These are phyloP conservation scores for Primulina huaijiensis DNA, from an alignment of 257 asterid species.

Conservation along the genomic window DNA sequence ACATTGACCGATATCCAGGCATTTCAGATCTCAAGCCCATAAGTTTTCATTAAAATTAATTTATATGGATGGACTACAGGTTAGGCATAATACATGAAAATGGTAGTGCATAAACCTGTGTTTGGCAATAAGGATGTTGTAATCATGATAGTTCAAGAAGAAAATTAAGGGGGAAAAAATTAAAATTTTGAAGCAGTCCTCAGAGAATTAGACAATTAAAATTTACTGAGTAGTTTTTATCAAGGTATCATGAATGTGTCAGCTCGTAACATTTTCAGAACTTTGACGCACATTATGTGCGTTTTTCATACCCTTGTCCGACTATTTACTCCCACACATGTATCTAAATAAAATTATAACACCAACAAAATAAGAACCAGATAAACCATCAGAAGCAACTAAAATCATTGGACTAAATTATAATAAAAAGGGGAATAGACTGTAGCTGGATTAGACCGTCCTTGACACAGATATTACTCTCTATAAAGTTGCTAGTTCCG, in stretches of 20 bases:
- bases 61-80: not conserved
- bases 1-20: not conserved
- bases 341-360: not conserved
- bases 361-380: not conserved
- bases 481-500: not conserved
- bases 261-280: not conserved
- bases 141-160: constrained; percentile 3
- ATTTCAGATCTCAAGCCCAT: not conserved
- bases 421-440: not conserved
- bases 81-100: constrained; percentile 12
- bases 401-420: constrained; percentile 6
- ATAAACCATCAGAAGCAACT: constrained; percentile 3
- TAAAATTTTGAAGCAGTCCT: not conserved
- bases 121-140: not conserved
- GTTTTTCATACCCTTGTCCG: not conserved
- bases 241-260: constrained; percentile 3
- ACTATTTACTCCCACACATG: not conserved
- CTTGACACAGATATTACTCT: constrained; percentile 6
- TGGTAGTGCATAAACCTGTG: constrained; percentile 9
- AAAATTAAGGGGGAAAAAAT: not conserved
- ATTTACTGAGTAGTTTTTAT: not conserved
- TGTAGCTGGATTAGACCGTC: not conserved
- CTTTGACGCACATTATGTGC: constrained; percentile 1
- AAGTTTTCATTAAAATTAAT: not conserved
- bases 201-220: too few relatives aligned